These are phyloP conservation scores for Monosporascus sp. DNA, from an alignment of 2,329 filamentous ascomycete genomes.

Conservation along the genomic window DNA sequence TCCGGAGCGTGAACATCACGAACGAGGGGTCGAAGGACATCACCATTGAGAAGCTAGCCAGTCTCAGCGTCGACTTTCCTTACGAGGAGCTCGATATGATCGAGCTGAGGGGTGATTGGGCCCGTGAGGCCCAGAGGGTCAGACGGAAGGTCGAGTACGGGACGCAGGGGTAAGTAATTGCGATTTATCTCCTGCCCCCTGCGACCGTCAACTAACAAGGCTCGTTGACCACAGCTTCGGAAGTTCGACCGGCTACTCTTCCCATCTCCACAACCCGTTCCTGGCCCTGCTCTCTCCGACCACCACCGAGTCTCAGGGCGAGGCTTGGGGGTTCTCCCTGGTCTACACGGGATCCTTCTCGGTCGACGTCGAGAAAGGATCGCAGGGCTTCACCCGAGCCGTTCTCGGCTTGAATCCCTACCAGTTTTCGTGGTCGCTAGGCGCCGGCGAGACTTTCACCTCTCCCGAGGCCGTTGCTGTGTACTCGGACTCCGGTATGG, in stretches of 20 bases:
- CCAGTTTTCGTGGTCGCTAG: slow-evolving; percentile 54
- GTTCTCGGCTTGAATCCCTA: slow-evolving; percentile 55
- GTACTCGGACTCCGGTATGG: slow-evolving; percentile 54
- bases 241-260: slow-evolving; percentile 57
- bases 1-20: slow-evolving; percentile 55
- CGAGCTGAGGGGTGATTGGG: slow-evolving; percentile 59
- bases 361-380: slow-evolving; percentile 56
- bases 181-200: not conserved
- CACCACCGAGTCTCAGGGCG: slow-evolving; percentile 55
- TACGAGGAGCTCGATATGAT: slow-evolving; percentile 58
- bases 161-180: slow-evolving; percentile 40
- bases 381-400: slow-evolving; percentile 56
- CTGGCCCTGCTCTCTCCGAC: slow-evolving; percentile 49
- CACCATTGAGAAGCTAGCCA: slow-evolving; percentile 50
- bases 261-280: slow-evolving; percentile 61
- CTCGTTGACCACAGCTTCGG: slow-evolving; percentile 43
- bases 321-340: slow-evolving; percentile 61
- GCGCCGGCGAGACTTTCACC: slow-evolving; percentile 50
- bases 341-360: slow-evolving; percentile 60
- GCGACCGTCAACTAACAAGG: slow-evolving; percentile 1
- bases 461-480: slow-evolving; percentile 60
- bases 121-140: slow-evolving; percentile 50
- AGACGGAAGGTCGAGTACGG: slow-evolving; percentile 53
- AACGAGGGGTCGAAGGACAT: slow-evolving; percentile 51
- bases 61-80: slow-evolving; percentile 51